Evolutionary conservation across 139 green algal genomes (phyloP).

Genomic region (Eudorina sp.): DNA sequence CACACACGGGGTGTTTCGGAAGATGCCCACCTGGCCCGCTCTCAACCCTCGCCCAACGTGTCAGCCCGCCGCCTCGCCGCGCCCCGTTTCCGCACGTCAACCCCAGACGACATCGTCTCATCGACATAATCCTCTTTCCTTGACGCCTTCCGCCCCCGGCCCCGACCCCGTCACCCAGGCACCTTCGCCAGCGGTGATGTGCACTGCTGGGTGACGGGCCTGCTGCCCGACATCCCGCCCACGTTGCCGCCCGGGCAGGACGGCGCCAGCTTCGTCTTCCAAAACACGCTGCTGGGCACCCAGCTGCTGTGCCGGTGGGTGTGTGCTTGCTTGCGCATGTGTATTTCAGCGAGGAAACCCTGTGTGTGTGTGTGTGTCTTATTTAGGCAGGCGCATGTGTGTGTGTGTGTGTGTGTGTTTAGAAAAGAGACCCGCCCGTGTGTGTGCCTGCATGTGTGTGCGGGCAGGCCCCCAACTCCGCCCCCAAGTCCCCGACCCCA

Average conservation of each 20-base stretch:
- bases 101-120: no score
- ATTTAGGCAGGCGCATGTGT: neutral
- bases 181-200: constrained; percentile 70
- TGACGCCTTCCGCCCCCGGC: neutral
- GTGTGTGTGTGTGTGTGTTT: neutral
- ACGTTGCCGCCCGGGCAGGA: constrained; percentile 38
- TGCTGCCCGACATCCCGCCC: constrained; percentile 69
- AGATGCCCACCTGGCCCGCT: no score
- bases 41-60: no score
- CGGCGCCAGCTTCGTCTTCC: constrained; percentile 57
- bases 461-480: no score
- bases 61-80: no score
- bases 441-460: no score
- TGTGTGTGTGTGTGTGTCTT: neutral
- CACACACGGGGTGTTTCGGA: no score
- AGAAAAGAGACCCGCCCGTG: no score
- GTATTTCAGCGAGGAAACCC: no score
- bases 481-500: no score
- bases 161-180: constrained; percentile 49
- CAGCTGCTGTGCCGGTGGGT: constrained; percentile 56
- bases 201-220: constrained; percentile 67
- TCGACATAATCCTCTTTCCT: no score
- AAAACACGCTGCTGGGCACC: constrained; percentile 66
- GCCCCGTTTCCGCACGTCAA: no score
- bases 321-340: neutral